A percentile compares a stretch with the other conserved stretches of the same genome.
Conservation (phyloP, 192 early-diverging fungal genomes). For the Obelidium mucronatum region DNA sequence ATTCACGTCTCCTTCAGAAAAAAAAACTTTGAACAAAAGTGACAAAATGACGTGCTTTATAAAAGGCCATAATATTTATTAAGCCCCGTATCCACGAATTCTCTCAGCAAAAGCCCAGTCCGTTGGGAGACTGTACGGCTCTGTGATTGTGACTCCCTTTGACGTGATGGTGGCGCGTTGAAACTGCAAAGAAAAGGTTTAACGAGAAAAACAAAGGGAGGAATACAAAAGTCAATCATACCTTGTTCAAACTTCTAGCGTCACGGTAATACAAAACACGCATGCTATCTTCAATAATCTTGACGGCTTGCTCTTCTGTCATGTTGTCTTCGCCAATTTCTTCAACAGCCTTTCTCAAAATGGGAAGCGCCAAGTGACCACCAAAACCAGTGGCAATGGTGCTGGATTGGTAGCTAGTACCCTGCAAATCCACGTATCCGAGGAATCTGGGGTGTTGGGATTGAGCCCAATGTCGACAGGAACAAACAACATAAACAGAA, state of each 20-base stretch:
- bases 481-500: constrained; percentile 13
- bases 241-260: constrained; percentile 90
- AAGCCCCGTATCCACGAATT: constrained; percentile 60
- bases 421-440: constrained; percentile 91
- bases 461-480: not conserved
- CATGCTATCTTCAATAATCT: constrained; percentile 88
- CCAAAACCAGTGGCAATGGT: constrained; percentile 97
- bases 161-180: constrained; percentile 91
- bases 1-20: too few relatives aligned
- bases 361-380: constrained; percentile 86
- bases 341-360: constrained; percentile 91
- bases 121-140: constrained; percentile 86
- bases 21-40: too few relatives aligned
- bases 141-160: constrained; percentile 81
- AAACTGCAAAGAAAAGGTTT: constrained; percentile 70
- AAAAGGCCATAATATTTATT: too few relatives aligned
- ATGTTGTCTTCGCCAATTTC: constrained; percentile 78
- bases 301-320: constrained; percentile 87
- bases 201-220: not conserved
- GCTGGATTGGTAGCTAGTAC: constrained; percentile 89
- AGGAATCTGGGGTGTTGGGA: constrained; percentile 65
- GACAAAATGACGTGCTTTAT: too few relatives aligned
- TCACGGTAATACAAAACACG: constrained; percentile 95
- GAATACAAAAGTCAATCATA: constrained; percentile 35
- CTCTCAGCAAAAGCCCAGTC: constrained; percentile 89